Percentiles rank a stretch among this genome's conserved stretches.
Evolutionary conservation across 371 early-diverging fungal species (phyloP).

Genomic region (Pancytospora epiphaga): DNA sequence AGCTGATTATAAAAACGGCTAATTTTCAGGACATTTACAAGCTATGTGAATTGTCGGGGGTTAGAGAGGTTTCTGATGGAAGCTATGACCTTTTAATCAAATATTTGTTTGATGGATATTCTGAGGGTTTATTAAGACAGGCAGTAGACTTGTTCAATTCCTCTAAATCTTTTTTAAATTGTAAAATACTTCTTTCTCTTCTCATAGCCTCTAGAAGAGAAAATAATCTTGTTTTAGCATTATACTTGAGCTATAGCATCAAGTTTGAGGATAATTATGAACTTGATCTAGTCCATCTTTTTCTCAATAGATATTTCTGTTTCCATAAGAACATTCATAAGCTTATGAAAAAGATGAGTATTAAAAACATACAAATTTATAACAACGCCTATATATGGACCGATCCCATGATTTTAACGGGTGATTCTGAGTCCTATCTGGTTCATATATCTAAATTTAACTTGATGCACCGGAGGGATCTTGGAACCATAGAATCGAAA

Average conservation of each 20-base stretch:
- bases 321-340: slow-evolving; percentile 23
- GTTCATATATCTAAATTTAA: slow-evolving; percentile 1
- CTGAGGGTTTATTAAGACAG: neutral
- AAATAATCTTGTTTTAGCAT: slow-evolving; percentile 28
- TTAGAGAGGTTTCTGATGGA: neutral
- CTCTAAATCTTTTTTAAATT: slow-evolving; percentile 1
- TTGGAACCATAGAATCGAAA: slow-evolving; percentile 3
- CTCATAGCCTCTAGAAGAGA: slow-evolving; percentile 26
- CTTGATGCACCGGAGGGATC: neutral
- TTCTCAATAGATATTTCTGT: slow-evolving; percentile 42
- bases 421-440: neutral
- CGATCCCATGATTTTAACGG: slow-evolving; percentile 28
- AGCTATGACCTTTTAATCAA: neutral
- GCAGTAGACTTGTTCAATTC: neutral
- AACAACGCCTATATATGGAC: slow-evolving; percentile 47
- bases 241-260: slow-evolving; percentile 32
- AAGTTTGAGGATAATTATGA: slow-evolving; percentile 25
- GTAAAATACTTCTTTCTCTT: slow-evolving; percentile 34
- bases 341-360: slow-evolving; percentile 19
- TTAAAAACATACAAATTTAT: slow-evolving; percentile 41
- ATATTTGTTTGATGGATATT: neutral
- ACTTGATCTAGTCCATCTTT: slow-evolving; percentile 34
- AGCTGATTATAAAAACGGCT: slow-evolving; percentile 5
- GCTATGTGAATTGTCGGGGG: neutral
- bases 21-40: slow-evolving; percentile 28